Percentiles rank a stretch among this genome's conserved stretches.
Evolutionary conservation across 1,284 basidiomycete species (phyloP).

Genomic region (Thecaphora thlaspeos): DNA sequence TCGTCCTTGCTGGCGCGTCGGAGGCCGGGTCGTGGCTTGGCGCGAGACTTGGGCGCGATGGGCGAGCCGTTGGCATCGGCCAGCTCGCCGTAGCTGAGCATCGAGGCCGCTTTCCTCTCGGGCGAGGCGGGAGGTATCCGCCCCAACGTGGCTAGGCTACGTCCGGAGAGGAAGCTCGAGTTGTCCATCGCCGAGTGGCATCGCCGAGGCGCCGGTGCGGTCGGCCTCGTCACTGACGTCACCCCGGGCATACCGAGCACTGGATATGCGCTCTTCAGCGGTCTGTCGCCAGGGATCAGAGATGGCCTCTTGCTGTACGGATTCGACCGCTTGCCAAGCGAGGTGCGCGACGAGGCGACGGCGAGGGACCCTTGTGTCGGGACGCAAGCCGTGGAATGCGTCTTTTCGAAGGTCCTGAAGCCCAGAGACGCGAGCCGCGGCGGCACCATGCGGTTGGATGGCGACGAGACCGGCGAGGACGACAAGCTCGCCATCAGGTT

Average conservation of each 20-base stretch:
- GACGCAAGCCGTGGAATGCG: slow-evolving; percentile 25
- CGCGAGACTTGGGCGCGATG: slow-evolving; percentile 23
- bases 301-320: slow-evolving; percentile 42
- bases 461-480: slow-evolving; percentile 25
- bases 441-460: slow-evolving; percentile 25
- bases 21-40: slow-evolving; percentile 16
- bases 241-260: slow-evolving; percentile 25
- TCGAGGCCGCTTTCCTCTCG: slow-evolving; percentile 15
- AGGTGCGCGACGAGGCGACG: slow-evolving; percentile 7
- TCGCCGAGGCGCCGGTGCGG: slow-evolving; percentile 38
- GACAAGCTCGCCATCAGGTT: slow-evolving; percentile 32
- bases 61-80: slow-evolving; percentile 41
- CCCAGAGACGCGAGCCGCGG: slow-evolving; percentile 29
- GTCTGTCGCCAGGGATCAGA: slow-evolving; percentile 9
- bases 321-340: slow-evolving; percentile 42
- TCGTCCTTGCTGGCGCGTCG: slow-evolving; percentile 46
- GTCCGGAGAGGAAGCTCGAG: neutral
- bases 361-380: slow-evolving; percentile 8
- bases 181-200: slow-evolving; percentile 39
- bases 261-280: slow-evolving; percentile 36
- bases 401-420: slow-evolving; percentile 25
- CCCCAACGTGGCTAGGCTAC: no score
- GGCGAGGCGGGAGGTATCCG: slow-evolving; percentile 19
- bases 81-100: slow-evolving; percentile 16
- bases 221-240: slow-evolving; percentile 19